phyloP scores from a whole-genome alignment of 768 basidiomycete genomes.

The Obba rivulosa region DNA sequence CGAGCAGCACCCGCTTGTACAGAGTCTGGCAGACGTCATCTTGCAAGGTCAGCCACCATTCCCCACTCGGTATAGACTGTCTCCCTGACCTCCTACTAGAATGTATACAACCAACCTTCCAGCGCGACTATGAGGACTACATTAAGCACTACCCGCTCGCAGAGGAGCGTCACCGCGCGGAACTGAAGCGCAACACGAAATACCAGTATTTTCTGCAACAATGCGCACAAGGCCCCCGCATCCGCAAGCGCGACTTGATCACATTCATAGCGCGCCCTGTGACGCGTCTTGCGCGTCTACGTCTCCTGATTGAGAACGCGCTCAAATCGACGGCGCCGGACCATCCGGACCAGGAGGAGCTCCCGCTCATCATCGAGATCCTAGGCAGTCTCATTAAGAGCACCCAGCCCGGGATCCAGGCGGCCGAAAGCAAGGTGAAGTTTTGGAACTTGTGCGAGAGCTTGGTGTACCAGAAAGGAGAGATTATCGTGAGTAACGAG shows the following conservation, averaged over 20 bases:
- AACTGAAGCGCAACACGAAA: slow-evolving; percentile 59
- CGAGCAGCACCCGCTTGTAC: slow-evolving; percentile 80
- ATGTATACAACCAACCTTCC: slow-evolving; percentile 36
- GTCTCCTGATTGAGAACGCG: slow-evolving; percentile 67
- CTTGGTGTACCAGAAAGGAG: slow-evolving; percentile 68
- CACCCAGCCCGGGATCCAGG: slow-evolving; percentile 86
- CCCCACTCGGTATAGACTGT: background rate
- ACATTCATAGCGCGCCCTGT: slow-evolving; percentile 84
- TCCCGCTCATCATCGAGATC: slow-evolving; percentile 67
- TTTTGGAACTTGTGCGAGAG: slow-evolving; percentile 79
- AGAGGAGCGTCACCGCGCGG: slow-evolving; percentile 74
- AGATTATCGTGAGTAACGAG: slow-evolving; percentile 71
- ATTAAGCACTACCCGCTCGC: slow-evolving; percentile 88
- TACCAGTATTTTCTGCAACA: slow-evolving; percentile 67
- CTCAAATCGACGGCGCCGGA: slow-evolving; percentile 59
- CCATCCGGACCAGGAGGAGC: slow-evolving; percentile 75
- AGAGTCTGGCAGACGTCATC: slow-evolving; percentile 80
- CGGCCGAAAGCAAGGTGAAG: slow-evolving; percentile 88
- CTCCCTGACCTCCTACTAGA: too few species aligned
- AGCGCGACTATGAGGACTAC: slow-evolving; percentile 68
- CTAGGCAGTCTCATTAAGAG: slow-evolving; percentile 73
- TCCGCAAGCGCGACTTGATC: slow-evolving; percentile 70
- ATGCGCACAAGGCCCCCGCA: slow-evolving; percentile 56
- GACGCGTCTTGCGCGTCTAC: slow-evolving; percentile 79
- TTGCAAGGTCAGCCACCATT: slow-evolving; percentile 54